Conservation (phyloP, 306 rosid species). For the Inga leiocalycina region DNA sequence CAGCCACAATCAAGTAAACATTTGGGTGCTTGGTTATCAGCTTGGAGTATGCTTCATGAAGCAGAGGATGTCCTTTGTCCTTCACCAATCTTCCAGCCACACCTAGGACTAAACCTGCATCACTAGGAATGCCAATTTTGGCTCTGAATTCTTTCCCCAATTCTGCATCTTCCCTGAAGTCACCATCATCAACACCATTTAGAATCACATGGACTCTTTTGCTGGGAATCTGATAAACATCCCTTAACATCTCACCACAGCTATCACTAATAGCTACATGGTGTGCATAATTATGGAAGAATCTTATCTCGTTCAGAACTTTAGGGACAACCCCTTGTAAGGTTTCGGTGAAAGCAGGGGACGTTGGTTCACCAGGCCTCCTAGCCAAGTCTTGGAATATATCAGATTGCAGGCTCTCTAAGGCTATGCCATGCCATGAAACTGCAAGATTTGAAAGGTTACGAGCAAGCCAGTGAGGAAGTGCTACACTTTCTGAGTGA, state of each 20-base stretch:
- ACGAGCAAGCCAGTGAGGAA: conserved; percentile 78
- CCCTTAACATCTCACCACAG: conserved; percentile 91
- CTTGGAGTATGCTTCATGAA: conserved; percentile 76
- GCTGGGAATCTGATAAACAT: conserved; percentile 78
- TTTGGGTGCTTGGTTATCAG: conserved; percentile 52
- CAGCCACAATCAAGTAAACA: conserved; percentile 78
- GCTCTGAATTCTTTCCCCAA: conserved; percentile 59
- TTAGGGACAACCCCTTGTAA: conserved; percentile 76
- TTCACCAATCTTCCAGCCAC: conserved; percentile 95
- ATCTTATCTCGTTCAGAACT: conserved; percentile 79
- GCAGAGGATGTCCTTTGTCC: conserved; percentile 92
- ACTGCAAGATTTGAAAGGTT: conserved; percentile 78
- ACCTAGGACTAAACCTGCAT: conserved; percentile 78
- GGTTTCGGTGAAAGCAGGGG: conserved; percentile 64
- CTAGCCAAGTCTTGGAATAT: conserved; percentile 82
- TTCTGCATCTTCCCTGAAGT: conserved; percentile 52
- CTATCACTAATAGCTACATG: conserved; percentile 93
- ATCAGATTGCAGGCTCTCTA: conserved; percentile 83
- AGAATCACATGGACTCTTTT: conserved; percentile 86
- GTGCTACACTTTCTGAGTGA: conserved; percentile 95
- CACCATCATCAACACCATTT: conserved; percentile 78
- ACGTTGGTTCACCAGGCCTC: conserved; percentile 52
- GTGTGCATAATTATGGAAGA: conserved; percentile 79
- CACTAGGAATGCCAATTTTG: conserved; percentile 62
- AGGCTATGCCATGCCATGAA: conserved; percentile 96